Evolutionary conservation across 2,329 filamentous ascomycete genomes (phyloP), one percentile per base, ranked within the genome.

Genomic region (Chaetomium strumarium): DNA sequence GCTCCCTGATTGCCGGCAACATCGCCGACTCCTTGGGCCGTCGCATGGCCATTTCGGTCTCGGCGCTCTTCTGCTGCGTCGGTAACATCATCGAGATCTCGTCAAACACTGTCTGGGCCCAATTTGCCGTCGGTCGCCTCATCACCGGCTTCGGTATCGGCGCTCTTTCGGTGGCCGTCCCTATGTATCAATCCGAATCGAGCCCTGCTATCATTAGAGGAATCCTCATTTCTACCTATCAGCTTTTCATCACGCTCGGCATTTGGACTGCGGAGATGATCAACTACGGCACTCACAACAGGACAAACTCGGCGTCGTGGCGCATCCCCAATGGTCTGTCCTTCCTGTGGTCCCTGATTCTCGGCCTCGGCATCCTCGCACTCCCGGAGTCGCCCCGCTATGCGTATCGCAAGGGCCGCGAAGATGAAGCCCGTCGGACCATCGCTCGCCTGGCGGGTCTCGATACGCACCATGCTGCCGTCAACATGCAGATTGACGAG

Each of bases 171-270:
- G 77, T 86, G 5, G 68, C 83, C 12, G 82, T 84, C 0, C 83
- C 83, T n/a, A 84, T 88, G 80, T 88, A 86, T 64, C 83, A 87
- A 62, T 79, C 79, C n/a, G 85, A 89, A 67, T 85, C 78, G 6
- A 80, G 81, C 0, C 85, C 85, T 0, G 75, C 81, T 13, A 81
- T 81, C 65, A 80, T 88, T 46, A 77, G 85, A 58, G 84, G 83
- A 51, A 75, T 80, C 5, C 75, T 88, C 57, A 80, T 88, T 45
- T 77, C 77, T 43, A 77, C 76, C 12, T 88, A 88, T 66, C 85
- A 88, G 69, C 74, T 88, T 3, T 84, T 87, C 68, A 86, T 88
- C 67, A 88, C 84, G 0, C 68, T 86, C 42, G 85, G 85, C 24
- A 87, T 88, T 60, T 82, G 78, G 67, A 68, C 76, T 2, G 76